Evolutionary conservation across 768 basidiomycete species (phyloP).

Genomic region (Ramaria sp.): DNA sequence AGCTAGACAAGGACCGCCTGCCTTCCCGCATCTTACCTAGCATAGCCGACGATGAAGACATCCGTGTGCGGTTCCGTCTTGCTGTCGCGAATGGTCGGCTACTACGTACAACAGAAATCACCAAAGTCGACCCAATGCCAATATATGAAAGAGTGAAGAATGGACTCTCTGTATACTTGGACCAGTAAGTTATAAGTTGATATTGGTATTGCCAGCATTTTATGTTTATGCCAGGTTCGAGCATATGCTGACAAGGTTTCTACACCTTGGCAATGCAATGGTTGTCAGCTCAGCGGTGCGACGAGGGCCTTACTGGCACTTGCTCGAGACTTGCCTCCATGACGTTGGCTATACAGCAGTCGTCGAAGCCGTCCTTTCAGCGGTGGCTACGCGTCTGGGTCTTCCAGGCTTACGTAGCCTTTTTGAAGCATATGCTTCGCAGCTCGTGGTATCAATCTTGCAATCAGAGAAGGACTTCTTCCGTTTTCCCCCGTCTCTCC

Average conservation of each 20-base stretch:
- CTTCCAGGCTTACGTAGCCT: constrained; percentile 48
- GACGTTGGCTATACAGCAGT: constrained; percentile 22
- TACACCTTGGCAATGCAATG: constrained; percentile 69
- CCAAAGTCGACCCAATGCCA: constrained; percentile 22
- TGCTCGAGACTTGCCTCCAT: constrained; percentile 59
- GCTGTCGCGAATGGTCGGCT: constrained; percentile 49
- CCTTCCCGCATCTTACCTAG: constrained; percentile 40
- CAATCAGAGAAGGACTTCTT: constrained; percentile 40
- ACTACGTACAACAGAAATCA: constrained; percentile 36
- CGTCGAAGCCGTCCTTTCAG: constrained; percentile 42
- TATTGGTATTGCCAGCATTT: not conserved
- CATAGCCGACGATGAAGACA: constrained; percentile 60
- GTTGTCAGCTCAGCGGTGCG: constrained; percentile 67
- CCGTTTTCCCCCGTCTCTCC: constrained; percentile 54
- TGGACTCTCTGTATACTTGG: constrained; percentile 33
- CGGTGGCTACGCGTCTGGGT: constrained; percentile 60
- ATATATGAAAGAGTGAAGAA: constrained; percentile 41
- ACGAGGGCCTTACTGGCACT: constrained; percentile 78
- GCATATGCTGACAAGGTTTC: constrained; percentile 58
- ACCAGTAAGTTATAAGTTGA: constrained; percentile 32
- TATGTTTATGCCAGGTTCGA: constrained; percentile 44
- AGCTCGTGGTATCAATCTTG: constrained; percentile 60
- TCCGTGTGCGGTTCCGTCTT: constrained; percentile 73
- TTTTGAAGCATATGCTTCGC: constrained; percentile 70
- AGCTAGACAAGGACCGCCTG: constrained; percentile 16